Evolutionary conservation across 768 basidiomycete genomes (phyloP), one percentile per base, ranked within the genome.

Genomic region (Mycena maculata): DNA sequence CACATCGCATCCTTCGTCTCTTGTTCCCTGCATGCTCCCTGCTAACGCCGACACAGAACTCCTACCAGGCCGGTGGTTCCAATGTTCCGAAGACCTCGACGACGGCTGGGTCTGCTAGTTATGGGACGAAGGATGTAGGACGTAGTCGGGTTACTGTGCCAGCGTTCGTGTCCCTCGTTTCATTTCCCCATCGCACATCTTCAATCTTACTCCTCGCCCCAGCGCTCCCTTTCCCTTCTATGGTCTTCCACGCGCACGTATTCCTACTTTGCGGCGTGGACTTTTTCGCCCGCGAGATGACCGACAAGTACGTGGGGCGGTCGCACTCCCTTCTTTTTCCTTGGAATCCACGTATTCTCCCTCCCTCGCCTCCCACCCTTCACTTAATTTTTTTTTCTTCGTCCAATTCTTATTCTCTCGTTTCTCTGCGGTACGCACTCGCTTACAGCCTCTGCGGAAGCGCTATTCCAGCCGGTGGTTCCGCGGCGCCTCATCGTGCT

Each of bases 191-290:
- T 49, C 27, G 20, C 48, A 49, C 30, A 27, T 27, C 48, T 30
- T 49, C 30, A 28, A 49, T 49, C 48, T 49, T 3, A 7, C 48
- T 49, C 48, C 48, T 18, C 48, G 15, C 30, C 48, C 23, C 48
- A 25, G 18, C 48, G 48, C 48, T 49, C 48, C 30, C 48, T 49
- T 49, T 30, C 48, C 48, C 48, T 27, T 49, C 48, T 49, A 28
- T 30, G 48, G 48, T 6, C 16, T 15, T 49, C 23, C 48, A 28
- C 27, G 27, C 30, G 48, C 48, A 27, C 48, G 27, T n/a, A n/a
- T n/a, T n/a, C n/a, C n/a, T n/a, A n/a, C n/a, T n/a, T n/a, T n/a
- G n/a, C n/a, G n/a, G 48, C 48, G 30, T 49, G 27, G 27, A 49
- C 27, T 49, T 49, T 15, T 49, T 27, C 48, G 48, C 48, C 48